Base-by-base conservation (phyloP, 768 basidiomycete species). In the Lentinula sp. region DNA sequence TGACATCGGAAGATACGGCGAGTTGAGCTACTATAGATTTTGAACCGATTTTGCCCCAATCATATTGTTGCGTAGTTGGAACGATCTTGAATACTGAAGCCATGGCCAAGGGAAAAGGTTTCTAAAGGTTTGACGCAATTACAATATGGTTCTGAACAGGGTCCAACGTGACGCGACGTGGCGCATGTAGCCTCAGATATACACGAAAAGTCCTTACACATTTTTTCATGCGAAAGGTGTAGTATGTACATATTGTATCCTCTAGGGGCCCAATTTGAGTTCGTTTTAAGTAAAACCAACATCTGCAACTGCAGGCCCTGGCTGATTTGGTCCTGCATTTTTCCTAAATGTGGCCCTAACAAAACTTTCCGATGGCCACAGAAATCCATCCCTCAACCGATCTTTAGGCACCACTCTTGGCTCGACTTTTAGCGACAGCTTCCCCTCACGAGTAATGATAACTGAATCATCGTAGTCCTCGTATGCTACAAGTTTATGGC, bases 21-120 rank as follows among this genome's bases (percentile, higher is more conserved):
- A 91, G 86, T 69, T 93, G 87, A 6, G 96, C 95, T n/a, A 92
- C 97, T 71, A 91, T 90, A 63, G 91, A 92, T 16, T 77, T 76
- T 12, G 74, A 75, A 3, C 96, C 96, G 15, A 84, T 75, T 77
- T 91, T 95, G 18, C 96, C 96, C 96, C 96, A 99, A 70, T 95
- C 93, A 71, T 98, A 98, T 63, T 86, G 82, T 71, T 98, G 95
- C 1, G 85, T 83, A 6, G 93, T 95, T 2, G 93, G 91, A 4
- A 79, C 67, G 67, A 98, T 81, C 72, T 88, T 90, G 77, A 97
- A 94, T 15, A 93, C 85, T 1, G 75, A 33, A n/a, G 50, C 7
- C 32, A 48, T 48, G n/a, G 12, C 20, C 20, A 9, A 16, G 2
- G 16, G 16, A 46, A 20, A n/a, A 51, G 32, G 28, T 49, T 13